phyloP scores from a whole-genome alignment of 2,329 filamentous ascomycete genomes.

The Monilinia fructicola region DNA sequence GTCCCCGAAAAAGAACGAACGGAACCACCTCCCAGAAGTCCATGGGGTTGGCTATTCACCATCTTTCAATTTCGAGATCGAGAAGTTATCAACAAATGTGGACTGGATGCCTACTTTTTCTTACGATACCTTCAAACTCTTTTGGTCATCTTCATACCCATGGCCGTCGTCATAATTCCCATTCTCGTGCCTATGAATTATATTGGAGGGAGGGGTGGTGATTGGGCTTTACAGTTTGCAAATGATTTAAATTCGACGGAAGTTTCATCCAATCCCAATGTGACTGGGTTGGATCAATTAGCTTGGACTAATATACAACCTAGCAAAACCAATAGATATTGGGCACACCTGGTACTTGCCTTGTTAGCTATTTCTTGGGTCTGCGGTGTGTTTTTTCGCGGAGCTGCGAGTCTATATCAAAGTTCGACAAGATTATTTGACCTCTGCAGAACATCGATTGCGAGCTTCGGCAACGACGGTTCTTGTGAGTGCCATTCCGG shows the following conservation, averaged over 20 bases:
- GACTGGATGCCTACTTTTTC: conserved; percentile 96
- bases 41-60: conserved; percentile 51
- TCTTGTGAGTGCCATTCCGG: conserved; percentile 84
- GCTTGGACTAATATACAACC: conserved; percentile 56
- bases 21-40: conserved; percentile 63
- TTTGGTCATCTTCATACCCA: conserved; percentile 86
- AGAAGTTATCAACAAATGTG: conserved; percentile 92
- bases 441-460: conserved; percentile 89
- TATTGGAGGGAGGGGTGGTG: conserved; percentile 62
- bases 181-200: conserved; percentile 85
- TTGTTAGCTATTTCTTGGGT: conserved; percentile 78
- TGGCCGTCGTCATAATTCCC: conserved; percentile 75
- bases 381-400: conserved; percentile 80
- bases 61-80: conserved; percentile 69
- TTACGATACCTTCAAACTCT: conserved; percentile 84
- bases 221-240: conserved; percentile 40
- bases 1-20: conserved; percentile 84
- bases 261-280: conserved; percentile 28
- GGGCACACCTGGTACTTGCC: conserved; percentile 81
- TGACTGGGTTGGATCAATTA: conserved; percentile 71
- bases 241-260: conserved; percentile 39
- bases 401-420: conserved; percentile 88
- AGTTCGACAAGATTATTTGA: conserved; percentile 89
- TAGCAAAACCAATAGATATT: conserved; percentile 54
- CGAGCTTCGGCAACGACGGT: conserved; percentile 94